phyloP scores from a whole-genome alignment of 306 rosid genomes.

The Vicia sativa region DNA sequence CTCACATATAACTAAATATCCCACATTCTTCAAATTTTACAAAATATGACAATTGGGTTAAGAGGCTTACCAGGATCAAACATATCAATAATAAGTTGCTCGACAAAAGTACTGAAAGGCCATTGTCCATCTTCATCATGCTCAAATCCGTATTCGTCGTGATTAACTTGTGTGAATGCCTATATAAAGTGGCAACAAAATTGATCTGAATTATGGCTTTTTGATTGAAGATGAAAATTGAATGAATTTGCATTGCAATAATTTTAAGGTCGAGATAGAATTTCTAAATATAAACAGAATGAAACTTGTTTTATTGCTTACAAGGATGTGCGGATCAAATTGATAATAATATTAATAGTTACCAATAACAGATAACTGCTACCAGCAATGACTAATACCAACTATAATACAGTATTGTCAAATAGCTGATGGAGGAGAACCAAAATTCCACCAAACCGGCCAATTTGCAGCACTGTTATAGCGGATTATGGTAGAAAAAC shows the following conservation, averaged over 20 bases:
- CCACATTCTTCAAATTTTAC: slow-evolving; percentile 28
- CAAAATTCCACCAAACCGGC: no score
- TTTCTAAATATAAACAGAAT: slow-evolving; percentile 6
- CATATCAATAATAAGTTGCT: slow-evolving; percentile 89
- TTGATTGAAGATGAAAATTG: slow-evolving; percentile 24
- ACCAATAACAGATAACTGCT: slow-evolving; percentile 17
- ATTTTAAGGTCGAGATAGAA: slow-evolving; percentile 16
- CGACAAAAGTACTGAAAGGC: slow-evolving; percentile 87
- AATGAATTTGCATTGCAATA: slow-evolving; percentile 9
- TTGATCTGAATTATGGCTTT: slow-evolving; percentile 27
- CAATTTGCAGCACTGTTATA: no score
- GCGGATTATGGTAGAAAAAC: no score
- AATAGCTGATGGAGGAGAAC: no score
- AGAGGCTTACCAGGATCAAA: slow-evolving; percentile 81
- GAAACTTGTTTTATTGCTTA: slow-evolving; percentile 23
- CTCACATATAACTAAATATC: neutral
- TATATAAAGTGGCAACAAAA: slow-evolving; percentile 42
- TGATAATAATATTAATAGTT: slow-evolving; percentile 12
- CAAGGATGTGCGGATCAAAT: slow-evolving; percentile 19
- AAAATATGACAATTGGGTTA: neutral
- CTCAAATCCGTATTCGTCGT: slow-evolving; percentile 71
- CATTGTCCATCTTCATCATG: slow-evolving; percentile 79
- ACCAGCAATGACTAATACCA: slow-evolving; percentile 22
- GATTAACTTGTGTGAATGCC: slow-evolving; percentile 51
- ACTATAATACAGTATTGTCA: neutral